Conservation (phyloP, 1,139 yeast species). For the Hyphopichia khmerensis region DNA sequence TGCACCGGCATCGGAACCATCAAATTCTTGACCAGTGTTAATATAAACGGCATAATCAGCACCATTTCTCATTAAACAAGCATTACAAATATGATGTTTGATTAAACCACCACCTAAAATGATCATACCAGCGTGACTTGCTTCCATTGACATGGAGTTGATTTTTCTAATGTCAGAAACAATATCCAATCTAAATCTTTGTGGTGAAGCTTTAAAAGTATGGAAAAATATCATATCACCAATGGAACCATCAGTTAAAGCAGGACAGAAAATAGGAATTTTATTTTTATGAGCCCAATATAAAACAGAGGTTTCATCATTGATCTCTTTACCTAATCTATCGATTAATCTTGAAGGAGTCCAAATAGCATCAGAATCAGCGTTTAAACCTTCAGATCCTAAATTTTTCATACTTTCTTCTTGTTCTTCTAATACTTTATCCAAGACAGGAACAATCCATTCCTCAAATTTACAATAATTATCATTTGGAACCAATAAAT, state of each 20-base stretch:
- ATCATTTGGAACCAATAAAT: slow-evolving; percentile 93
- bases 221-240: slow-evolving; percentile 99
- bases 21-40: slow-evolving; percentile 98
- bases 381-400: slow-evolving; percentile 57
- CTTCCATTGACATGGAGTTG: slow-evolving; percentile 93
- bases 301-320: slow-evolving; percentile 89
- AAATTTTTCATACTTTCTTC: slow-evolving; percentile 59
- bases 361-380: slow-evolving; percentile 58
- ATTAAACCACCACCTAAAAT: slow-evolving; percentile 95
- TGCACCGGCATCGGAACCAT: slow-evolving; percentile 99
- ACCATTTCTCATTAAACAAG: slow-evolving; percentile 98
- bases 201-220: slow-evolving; percentile 91
- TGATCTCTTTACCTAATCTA: slow-evolving; percentile 90
- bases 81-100: slow-evolving; percentile 96
- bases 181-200: slow-evolving; percentile 83
- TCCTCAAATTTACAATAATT: slow-evolving; percentile 97
- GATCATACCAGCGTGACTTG: slow-evolving; percentile 93
- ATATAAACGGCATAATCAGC: slow-evolving; percentile 97
- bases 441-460: slow-evolving; percentile 95
- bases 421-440: slow-evolving; percentile 85
- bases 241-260: slow-evolving; percentile 94
- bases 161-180: slow-evolving; percentile 90
- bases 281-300: slow-evolving; percentile 98
- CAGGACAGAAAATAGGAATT: slow-evolving; percentile 96
- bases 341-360: slow-evolving; percentile 93